phyloP scores from a whole-genome alignment of 192 early-diverging fungal species.

The Powellomyces hirtus region DNA sequence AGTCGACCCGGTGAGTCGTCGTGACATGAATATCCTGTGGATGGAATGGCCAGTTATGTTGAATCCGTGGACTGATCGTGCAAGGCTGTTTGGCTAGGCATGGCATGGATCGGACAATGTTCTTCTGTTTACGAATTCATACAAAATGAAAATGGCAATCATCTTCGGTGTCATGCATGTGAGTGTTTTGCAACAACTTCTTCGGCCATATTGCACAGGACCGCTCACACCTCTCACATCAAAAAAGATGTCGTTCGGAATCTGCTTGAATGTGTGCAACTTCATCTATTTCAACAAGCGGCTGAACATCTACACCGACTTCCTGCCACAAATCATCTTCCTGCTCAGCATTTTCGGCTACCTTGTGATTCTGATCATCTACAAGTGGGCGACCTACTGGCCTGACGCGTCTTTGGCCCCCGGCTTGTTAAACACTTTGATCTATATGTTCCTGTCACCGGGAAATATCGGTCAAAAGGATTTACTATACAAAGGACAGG shows the following conservation, averaged over 20 bases:
- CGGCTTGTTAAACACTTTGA: slow-evolving; percentile 94
- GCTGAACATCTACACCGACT: slow-evolving; percentile 79
- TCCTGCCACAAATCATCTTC: slow-evolving; percentile 93
- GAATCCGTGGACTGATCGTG: background rate
- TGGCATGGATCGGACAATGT: slow-evolving; percentile 95
- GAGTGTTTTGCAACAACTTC: slow-evolving; percentile 9
- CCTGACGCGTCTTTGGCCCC: slow-evolving; percentile 72
- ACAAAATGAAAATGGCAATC: slow-evolving; percentile 99
- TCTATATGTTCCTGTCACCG: slow-evolving; percentile 98
- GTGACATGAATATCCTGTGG: background rate
- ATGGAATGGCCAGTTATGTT: slow-evolving; percentile 12
- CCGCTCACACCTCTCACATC: background rate
- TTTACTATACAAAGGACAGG: slow-evolving; percentile 85
- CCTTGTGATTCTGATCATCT: slow-evolving; percentile 82
- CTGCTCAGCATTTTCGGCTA: slow-evolving; percentile 96
- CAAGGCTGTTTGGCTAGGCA: slow-evolving; percentile 38
- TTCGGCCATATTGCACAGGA: background rate
- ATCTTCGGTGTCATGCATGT: slow-evolving; percentile 92
- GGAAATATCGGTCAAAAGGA: slow-evolving; percentile 69
- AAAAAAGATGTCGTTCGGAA: slow-evolving; percentile 86
- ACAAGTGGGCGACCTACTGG: slow-evolving; percentile 97
- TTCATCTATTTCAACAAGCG: slow-evolving; percentile 83
- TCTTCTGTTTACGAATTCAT: slow-evolving; percentile 95
- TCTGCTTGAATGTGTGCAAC: slow-evolving; percentile 85
- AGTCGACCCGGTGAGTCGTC: slow-evolving; percentile 72